phyloP scores from a whole-genome alignment of 192 early-diverging fungal genomes.

The Backusella westeae region DNA sequence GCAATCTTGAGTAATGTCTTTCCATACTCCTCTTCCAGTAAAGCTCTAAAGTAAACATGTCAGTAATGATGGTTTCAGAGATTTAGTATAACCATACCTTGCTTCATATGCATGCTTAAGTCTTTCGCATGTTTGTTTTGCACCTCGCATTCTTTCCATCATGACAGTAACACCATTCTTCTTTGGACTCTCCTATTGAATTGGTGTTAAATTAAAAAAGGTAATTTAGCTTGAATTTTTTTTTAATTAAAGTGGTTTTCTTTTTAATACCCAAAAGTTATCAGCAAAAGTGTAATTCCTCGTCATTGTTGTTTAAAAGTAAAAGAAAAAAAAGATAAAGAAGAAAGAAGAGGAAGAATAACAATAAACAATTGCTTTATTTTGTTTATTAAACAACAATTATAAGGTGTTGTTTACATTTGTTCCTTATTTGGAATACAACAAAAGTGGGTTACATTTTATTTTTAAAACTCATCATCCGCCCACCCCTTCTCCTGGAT shows the following conservation, averaged over 20 bases:
- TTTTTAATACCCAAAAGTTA: slow-evolving; percentile 16
- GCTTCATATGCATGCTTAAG: slow-evolving; percentile 16
- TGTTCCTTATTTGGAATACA: background rate
- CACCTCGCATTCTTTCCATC: slow-evolving; percentile 15
- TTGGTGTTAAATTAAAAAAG: background rate
- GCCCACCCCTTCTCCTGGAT: background rate
- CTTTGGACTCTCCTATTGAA: slow-evolving; percentile 11
- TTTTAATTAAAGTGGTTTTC: background rate
- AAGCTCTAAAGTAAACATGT: slow-evolving; percentile 4
- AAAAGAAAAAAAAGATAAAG: background rate
- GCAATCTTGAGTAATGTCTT: slow-evolving; percentile 11
- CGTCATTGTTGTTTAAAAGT: background rate
- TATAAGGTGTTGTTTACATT: background rate
- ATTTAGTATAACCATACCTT: slow-evolving; percentile 4
- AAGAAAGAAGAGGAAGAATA: background rate
- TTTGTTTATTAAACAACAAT: background rate
- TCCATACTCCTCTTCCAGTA: slow-evolving; percentile 14
- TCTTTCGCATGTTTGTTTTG: slow-evolving; percentile 16
- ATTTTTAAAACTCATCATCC: background rate
- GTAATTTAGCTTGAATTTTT: background rate
- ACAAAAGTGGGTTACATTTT: background rate
- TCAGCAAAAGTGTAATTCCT: slow-evolving; percentile 7
- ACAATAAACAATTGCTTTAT: slow-evolving; percentile 1
- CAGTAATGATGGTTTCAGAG: too few species aligned
- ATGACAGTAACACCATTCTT: slow-evolving; percentile 16